Evolutionary conservation across 1,284 basidiomycete species (phyloP).

Genomic region (Malassezia pachydermatis): DNA sequence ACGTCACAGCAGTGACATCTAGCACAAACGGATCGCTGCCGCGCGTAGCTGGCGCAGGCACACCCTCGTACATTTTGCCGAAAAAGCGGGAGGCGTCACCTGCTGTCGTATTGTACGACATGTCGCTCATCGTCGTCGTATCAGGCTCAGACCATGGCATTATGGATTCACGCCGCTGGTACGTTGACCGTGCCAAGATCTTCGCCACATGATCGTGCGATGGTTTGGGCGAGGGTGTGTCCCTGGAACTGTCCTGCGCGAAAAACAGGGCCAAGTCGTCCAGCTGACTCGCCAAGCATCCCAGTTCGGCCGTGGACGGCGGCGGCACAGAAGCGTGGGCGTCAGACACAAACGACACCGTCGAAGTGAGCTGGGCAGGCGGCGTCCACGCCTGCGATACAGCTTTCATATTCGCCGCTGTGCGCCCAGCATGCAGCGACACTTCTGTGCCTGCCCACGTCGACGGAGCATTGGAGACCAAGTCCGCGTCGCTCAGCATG

Average conservation of each 20-base stretch:
- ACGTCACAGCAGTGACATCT: too few species aligned
- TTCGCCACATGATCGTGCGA: slow-evolving; percentile 30
- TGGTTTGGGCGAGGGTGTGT: slow-evolving; percentile 18
- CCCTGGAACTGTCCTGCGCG: slow-evolving; percentile 29
- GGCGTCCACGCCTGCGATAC: slow-evolving; percentile 31
- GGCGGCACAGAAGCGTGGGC: slow-evolving; percentile 26
- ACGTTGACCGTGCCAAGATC: slow-evolving; percentile 28
- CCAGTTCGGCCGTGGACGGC: slow-evolving; percentile 22
- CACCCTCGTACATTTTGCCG: not conserved
- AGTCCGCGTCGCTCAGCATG: slow-evolving; percentile 49
- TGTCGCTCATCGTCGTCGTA: not conserved
- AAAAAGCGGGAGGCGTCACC: not conserved
- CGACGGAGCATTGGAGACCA: slow-evolving; percentile 59
- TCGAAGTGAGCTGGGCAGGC: not conserved
- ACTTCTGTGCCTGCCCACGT: slow-evolving; percentile 1
- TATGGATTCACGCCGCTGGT: slow-evolving; percentile 12
- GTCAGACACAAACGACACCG: slow-evolving; percentile 16
- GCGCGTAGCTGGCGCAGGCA: not conserved
- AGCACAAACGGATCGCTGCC: not conserved
- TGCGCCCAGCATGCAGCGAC: slow-evolving; percentile 30
- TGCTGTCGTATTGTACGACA: slow-evolving; percentile 1
- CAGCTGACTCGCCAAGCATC: slow-evolving; percentile 40
- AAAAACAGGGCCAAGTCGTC: slow-evolving; percentile 44
- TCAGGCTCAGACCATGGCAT: slow-evolving; percentile 3
- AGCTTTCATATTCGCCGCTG: slow-evolving; percentile 33